Evolutionary conservation across 768 basidiomycete genomes (phyloP), one percentile per base, ranked within the genome.

Genomic region (Auriscalpium orientale): DNA sequence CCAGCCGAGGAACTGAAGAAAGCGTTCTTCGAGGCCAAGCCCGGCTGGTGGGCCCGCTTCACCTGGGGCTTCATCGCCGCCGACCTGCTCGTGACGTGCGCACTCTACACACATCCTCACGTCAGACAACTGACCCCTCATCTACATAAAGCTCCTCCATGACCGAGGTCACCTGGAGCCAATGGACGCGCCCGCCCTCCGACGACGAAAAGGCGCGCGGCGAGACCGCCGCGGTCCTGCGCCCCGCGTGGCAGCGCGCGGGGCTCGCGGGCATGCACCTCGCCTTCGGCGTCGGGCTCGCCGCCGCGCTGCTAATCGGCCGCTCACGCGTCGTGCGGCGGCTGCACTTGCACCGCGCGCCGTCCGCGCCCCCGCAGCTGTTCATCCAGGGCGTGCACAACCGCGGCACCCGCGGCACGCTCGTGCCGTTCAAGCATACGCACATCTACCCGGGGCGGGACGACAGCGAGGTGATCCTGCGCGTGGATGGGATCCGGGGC

Each of bases 91-190:
- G 44, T 58, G 50, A 62, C 58, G 61, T 62, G 55, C 56, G 61
- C 50, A 45, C 16, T 40, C 15, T 16, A 28, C 22, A 10, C 51
- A 13, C 38, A n/a, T 13, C 36, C 1, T 15, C 18, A 16, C n/a
- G 16, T 15, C 18, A 18, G 33, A 12, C 15, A n/a, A 28, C 47
- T 46, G n/a, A 44, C 20, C 22, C 7, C 20, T 40, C 18, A 22
- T 53, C 38, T 33, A 15, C 38, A 6, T 38, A 8, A 33, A 62
- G 61, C 22, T 61, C 59, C 7, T 56, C 61, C 2, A 62, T 62
- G 61, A 55, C 61, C 28, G 59, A 62, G 51, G 21, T 61, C 16
- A 61, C 59, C n/a, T 62, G 61, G 61, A 52, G 50, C 21, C 57
- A 56, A 28, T 62, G 61, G 61, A 57, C 54, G 2, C 58, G 54